These are phyloP conservation scores for Syncephalastrum racemosum DNA, from an alignment of 371 early-diverging fungal species.

Conservation along the genomic window DNA sequence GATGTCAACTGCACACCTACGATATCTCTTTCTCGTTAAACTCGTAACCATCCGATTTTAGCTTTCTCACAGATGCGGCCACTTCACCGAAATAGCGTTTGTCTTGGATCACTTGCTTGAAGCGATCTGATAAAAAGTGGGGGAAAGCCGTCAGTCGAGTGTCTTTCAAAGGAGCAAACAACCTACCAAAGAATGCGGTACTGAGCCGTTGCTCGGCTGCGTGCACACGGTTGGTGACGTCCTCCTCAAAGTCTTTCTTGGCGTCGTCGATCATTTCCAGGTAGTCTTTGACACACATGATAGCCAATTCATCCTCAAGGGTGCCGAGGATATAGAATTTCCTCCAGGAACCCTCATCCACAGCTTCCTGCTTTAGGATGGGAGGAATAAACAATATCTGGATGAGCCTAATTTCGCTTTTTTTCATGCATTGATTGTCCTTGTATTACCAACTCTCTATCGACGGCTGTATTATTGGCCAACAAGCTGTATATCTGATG, in stretches of 20 bases:
- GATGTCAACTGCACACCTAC: slow-evolving; percentile 1
- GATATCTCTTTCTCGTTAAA: slow-evolving; percentile 17
- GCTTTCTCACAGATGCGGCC: slow-evolving; percentile 7
- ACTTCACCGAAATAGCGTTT: slow-evolving; percentile 8
- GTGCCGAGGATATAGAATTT: slow-evolving; percentile 34
- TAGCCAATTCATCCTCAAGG: slow-evolving; percentile 32
- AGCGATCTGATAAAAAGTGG: slow-evolving; percentile 20
- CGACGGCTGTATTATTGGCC: slow-evolving; percentile 31
- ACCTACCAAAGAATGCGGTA: slow-evolving; percentile 17
- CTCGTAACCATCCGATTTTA: slow-evolving; percentile 3
- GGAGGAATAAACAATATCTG: not conserved
- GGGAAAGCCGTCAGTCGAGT: not conserved
- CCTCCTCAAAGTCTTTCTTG: slow-evolving; percentile 19
- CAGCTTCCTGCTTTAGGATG: slow-evolving; percentile 23
- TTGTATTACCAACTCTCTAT: slow-evolving; percentile 37
- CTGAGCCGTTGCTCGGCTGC: slow-evolving; percentile 53
- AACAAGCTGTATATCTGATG: slow-evolving; percentile 44
- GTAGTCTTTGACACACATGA: slow-evolving; percentile 31
- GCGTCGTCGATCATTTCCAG: slow-evolving; percentile 18
- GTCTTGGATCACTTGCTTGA: slow-evolving; percentile 12
- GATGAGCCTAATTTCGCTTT: not conserved
- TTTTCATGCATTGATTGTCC: not conserved
- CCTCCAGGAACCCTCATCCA: slow-evolving; percentile 26
- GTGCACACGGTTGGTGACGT: slow-evolving; percentile 64
- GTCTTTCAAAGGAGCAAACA: too few relatives aligned